Conservation (phyloP, 148 eudicot species). For the Nyssa sinensis region DNA sequence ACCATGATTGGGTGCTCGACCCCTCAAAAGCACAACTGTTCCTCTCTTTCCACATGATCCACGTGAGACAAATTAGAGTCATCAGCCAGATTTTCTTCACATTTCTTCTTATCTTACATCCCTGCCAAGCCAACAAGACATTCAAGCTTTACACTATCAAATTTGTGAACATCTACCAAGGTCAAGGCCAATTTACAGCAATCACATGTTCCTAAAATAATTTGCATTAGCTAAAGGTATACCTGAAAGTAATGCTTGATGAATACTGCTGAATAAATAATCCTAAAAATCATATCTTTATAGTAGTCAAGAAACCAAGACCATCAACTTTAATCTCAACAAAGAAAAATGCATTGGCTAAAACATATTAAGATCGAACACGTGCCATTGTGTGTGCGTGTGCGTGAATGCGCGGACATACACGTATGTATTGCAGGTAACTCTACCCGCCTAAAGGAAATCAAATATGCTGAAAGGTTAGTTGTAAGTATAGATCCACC, state of each 20-base stretch:
- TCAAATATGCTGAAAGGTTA: neutral
- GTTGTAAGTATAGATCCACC: neutral
- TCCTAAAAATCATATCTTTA: constrained; percentile 85
- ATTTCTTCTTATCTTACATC: too few relatives aligned
- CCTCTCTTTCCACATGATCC: too few relatives aligned
- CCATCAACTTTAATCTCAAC: too few relatives aligned
- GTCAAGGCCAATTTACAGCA: neutral
- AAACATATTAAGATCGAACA: too few relatives aligned
- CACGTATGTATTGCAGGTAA: too few relatives aligned
- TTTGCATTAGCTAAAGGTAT: constrained; percentile 6
- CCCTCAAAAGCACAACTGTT: too few relatives aligned
- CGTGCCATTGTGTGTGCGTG: too few relatives aligned
- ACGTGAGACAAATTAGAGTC: too few relatives aligned
- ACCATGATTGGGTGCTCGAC: too few relatives aligned
- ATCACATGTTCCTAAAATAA: neutral
- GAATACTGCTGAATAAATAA: constrained; percentile 72
- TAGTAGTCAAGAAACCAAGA: constrained; percentile 42
- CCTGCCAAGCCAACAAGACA: too few relatives aligned
- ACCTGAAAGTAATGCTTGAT: constrained; percentile 88
- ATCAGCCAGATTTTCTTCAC: too few relatives aligned
- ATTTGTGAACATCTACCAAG: neutral
- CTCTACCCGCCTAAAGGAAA: neutral
- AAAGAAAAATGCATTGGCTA: neutral
- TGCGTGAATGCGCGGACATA: too few relatives aligned
- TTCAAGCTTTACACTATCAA: neutral